These are phyloP conservation scores for Fusarium coicis DNA, from an alignment of 2,329 filamentous ascomycete species.

Conservation along the genomic window DNA sequence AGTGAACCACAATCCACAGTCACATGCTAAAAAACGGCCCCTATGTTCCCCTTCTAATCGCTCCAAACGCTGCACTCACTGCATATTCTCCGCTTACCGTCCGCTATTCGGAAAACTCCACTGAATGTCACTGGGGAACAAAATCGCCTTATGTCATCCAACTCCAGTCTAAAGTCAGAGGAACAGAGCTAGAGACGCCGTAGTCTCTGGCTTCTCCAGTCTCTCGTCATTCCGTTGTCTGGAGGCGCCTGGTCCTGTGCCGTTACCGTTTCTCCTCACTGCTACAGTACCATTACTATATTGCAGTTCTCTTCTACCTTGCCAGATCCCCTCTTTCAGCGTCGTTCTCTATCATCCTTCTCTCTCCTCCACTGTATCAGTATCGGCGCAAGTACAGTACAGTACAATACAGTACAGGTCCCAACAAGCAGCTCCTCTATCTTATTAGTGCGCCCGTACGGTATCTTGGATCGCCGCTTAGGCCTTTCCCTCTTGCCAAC, in stretches of 20 bases:
- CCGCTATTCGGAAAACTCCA: constrained; percentile 39
- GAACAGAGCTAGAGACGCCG: constrained; percentile 10
- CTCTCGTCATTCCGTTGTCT: constrained; percentile 38
- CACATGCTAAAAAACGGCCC: constrained; percentile 37
- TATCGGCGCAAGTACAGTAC: constrained; percentile 16
- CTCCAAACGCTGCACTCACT: background rate
- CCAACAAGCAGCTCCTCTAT: background rate
- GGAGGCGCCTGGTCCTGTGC: constrained; percentile 17
- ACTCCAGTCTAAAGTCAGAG: constrained; percentile 10
- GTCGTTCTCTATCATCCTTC: constrained; percentile 8
- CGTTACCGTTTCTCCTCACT: constrained; percentile 13
- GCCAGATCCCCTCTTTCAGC: constrained; percentile 2
- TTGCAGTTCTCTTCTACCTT: constrained; percentile 9
- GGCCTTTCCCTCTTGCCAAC: constrained; percentile 27
- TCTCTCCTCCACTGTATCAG: constrained; percentile 6
- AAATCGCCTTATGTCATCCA: constrained; percentile 43
- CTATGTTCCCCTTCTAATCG: constrained; percentile 6
- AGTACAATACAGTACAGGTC: constrained; percentile 4
- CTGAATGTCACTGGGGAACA: constrained; percentile 27
- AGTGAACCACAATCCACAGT: constrained; percentile 22
- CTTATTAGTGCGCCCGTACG: constrained; percentile 24
- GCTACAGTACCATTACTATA: background rate
- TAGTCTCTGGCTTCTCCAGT: constrained; percentile 30
- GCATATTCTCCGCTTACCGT: background rate
- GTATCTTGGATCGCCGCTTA: constrained; percentile 28